phyloP scores from a whole-genome alignment of 2,329 filamentous ascomycete genomes.

The Rhexocercosporidium sp. region DNA sequence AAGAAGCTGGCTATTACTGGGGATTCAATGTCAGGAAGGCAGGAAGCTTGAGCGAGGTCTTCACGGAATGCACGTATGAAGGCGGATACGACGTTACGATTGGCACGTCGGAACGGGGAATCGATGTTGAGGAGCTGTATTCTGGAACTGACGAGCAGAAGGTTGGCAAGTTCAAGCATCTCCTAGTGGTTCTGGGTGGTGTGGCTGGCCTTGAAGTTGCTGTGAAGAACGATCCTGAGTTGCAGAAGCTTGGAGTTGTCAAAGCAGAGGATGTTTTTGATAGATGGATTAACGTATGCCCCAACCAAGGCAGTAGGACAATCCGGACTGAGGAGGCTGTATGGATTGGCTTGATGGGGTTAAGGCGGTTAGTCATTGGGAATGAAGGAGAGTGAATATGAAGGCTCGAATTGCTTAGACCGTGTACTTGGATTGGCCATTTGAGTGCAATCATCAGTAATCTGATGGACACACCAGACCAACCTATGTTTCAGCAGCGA shows the following conservation, averaged over 20 bases:
- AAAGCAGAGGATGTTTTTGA: constrained; percentile 77
- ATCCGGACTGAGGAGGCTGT: constrained; percentile 86
- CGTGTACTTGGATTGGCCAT: no score
- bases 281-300: constrained; percentile 81
- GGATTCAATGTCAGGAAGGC: constrained; percentile 76
- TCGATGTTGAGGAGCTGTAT: constrained; percentile 45
- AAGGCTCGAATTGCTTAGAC: no score
- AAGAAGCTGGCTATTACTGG: constrained; percentile 85
- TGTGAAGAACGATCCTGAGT: constrained; percentile 63
- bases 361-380: constrained; percentile 59
- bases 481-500: no score
- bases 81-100: constrained; percentile 83
- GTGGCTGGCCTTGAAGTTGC: constrained; percentile 81
- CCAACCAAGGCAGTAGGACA: constrained; percentile 79
- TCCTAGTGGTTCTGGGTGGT: constrained; percentile 81
- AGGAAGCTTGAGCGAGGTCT: constrained; percentile 70
- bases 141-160: constrained; percentile 35
- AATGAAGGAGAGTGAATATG: constrained; percentile 28
- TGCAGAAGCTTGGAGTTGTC: constrained; percentile 61
- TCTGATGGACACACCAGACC: no score
- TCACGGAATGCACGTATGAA: constrained; percentile 76
- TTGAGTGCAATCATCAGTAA: no score
- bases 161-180: constrained; percentile 63
- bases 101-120: constrained; percentile 79
- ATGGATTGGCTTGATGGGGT: constrained; percentile 73